Evolutionary conservation across 1,284 basidiomycete species (phyloP).

Genomic region (Marasmius oreades): DNA sequence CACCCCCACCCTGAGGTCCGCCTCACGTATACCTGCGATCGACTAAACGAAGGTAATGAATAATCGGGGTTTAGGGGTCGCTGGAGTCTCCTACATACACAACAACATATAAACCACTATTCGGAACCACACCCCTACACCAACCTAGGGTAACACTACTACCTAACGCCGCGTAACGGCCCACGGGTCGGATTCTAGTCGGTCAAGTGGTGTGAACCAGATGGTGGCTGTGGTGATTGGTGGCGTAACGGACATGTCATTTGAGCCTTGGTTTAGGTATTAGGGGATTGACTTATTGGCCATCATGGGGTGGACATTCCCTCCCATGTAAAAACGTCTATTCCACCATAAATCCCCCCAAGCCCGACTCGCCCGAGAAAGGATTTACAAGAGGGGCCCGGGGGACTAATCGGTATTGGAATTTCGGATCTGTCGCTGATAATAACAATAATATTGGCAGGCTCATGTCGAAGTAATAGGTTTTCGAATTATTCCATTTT

Average conservation of each 20-base stretch:
- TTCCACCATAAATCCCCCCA: conserved; percentile 18
- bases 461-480: conserved; percentile 50
- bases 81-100: conserved; percentile 45
- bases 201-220: conserved; percentile 38
- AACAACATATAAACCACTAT: conserved; percentile 36
- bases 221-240: conserved; percentile 44
- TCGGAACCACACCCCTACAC: conserved; percentile 44
- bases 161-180: too few species aligned
- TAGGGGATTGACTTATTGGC: conserved; percentile 52
- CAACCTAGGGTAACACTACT: conserved; percentile 41
- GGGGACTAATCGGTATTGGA: conserved; percentile 44
- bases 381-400: conserved; percentile 41
- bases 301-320: conserved; percentile 47
- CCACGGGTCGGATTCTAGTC: too few species aligned
- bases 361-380: conserved; percentile 26
- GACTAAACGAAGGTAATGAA: conserved; percentile 43
- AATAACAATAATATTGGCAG: too few species aligned
- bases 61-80: conserved; percentile 28
- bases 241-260: conserved; percentile 50
- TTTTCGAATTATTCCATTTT: conserved; percentile 48
- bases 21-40: conserved; percentile 42
- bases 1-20: conserved; percentile 41
- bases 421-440: conserved; percentile 40
- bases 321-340: conserved; percentile 39
- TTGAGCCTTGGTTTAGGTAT: conserved; percentile 46